Conservation (phyloP, 805 yeast genomes). For the Sugiyamaella smithiae region DNA sequence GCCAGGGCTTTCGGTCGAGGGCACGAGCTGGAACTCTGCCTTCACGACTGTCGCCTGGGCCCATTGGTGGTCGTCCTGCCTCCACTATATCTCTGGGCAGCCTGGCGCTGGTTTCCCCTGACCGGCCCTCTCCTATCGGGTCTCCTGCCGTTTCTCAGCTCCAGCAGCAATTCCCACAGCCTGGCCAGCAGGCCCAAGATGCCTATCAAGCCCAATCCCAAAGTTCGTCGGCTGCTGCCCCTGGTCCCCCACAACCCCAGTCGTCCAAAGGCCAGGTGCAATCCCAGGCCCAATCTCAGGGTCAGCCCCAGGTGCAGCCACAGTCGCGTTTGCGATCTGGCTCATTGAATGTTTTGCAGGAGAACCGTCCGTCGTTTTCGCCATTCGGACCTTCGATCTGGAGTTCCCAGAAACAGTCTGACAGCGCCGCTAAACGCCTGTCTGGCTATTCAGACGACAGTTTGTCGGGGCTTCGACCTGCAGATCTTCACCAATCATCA, state of each 20-base stretch:
- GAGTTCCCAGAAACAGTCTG: constrained; percentile 14
- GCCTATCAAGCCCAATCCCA: constrained; percentile 2
- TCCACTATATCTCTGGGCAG: constrained; percentile 31
- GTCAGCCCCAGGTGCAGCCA: constrained; percentile 7
- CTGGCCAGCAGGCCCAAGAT: neutral
- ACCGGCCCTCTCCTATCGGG: constrained; percentile 22
- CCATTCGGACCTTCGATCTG: constrained; percentile 31
- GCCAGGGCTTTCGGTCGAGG: constrained; percentile 49
- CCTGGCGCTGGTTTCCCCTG: constrained; percentile 35
- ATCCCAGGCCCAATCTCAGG: neutral
- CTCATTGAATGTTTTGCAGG: constrained; percentile 27
- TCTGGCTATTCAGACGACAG: constrained; percentile 2
- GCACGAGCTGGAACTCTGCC: constrained; percentile 81
- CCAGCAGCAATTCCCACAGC: constrained; percentile 10
- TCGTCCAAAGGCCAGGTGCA: neutral
- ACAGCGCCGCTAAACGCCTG: neutral
- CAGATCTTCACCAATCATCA: neutral
- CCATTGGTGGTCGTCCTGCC: constrained; percentile 19
- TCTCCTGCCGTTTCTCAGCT: constrained; percentile 13
- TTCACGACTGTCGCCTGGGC: constrained; percentile 47
- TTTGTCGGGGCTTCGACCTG: neutral
- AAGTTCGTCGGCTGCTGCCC: neutral
- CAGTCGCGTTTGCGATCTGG: constrained; percentile 28
- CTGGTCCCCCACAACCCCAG: neutral
- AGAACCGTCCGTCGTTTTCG: constrained; percentile 27